Evolutionary conservation across 441 rosid species (phyloP), one percentile per base, ranked within the genome.

Genomic region (Geranium incanum): DNA sequence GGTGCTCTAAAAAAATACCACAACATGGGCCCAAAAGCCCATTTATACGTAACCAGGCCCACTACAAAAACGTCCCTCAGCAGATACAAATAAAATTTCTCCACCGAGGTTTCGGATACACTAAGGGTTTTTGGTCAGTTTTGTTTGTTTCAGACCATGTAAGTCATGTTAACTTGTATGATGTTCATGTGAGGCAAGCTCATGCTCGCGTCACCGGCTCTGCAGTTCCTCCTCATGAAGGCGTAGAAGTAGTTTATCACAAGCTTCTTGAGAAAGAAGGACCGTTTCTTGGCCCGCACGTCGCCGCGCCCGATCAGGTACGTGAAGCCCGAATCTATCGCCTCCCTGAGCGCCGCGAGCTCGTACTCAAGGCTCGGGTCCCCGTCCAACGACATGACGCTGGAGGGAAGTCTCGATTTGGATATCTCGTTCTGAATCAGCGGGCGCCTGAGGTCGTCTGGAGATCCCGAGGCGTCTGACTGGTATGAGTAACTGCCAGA

Each of bases 131-230:
- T 28, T 28, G 33, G 33, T 28, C 33, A 28, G 33, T 28, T 28
- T 28, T 28, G 33, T 15, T 12, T n/a, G 19, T 7, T 2, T 50
- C 16, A 16, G 4, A 91, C 99, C 94, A 90, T 87, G 72, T 94
- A 90, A 28, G 99, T 90, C 93, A 87, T 92, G 70, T 93, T 88
- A 64, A 86, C 97, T 80, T 90, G 85, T 75, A 94, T 65, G 80
- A 90, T 84, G 72, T 94, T 86, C 94, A 85, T 87, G 80, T 89
- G 99, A 74, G 99, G 99, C 43, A 89, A 95, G 36, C 89, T 86
- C 82, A 89, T 71, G 45, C 83, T 90, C 0, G 94, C 97, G 3
- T 97, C 84, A 8, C 93, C 90, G 11, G 86, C 93, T 83, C 97
- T 88, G 75, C 99, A 94, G 66, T 94, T 92, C 67, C 84, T 88